These are phyloP conservation scores for Zalerion maritima DNA, from an alignment of 495 filamentous ascomycete species.

Conservation along the genomic window DNA sequence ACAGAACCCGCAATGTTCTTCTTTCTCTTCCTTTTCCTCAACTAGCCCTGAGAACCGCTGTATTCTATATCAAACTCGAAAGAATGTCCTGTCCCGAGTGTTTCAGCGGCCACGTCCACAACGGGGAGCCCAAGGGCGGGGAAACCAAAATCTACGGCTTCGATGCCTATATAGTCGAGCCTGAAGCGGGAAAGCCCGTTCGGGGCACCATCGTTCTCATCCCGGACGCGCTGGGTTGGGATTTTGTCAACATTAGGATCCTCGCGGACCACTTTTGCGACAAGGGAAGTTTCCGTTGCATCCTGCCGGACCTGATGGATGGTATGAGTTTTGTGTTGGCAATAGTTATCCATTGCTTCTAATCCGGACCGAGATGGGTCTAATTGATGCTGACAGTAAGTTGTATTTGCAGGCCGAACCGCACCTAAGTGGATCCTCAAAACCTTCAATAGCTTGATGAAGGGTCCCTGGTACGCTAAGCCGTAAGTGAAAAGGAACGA, in stretches of 20 bases:
- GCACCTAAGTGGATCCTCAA: not conserved
- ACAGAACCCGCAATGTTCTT: too few relatives aligned
- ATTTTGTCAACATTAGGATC: conserved; percentile 25
- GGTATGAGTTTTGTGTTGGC: not conserved
- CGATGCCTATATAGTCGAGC: conserved; percentile 3
- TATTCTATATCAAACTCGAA: too few relatives aligned
- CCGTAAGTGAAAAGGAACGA: not conserved
- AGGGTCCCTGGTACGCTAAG: not conserved
- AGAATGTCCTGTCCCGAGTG: conserved; percentile 4
- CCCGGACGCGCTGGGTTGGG: conserved; percentile 36
- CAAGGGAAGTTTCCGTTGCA: conserved; percentile 1
- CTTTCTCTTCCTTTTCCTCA: too few relatives aligned
- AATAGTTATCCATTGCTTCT: not conserved
- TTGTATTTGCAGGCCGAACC: not conserved
- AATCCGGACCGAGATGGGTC: not conserved
- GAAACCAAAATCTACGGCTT: conserved; percentile 2
- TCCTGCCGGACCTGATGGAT: conserved; percentile 3
- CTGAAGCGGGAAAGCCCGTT: not conserved
- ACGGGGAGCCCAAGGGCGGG: not conserved
- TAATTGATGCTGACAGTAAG: not conserved
- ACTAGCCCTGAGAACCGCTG: too few relatives aligned
- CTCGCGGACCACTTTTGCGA: conserved; percentile 29
- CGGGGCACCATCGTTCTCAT: conserved; percentile 22
- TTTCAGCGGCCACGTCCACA: conserved; percentile 1
- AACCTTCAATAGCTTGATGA: not conserved